Conservation (phyloP, 495 filamentous ascomycete genomes). For the Neurospora sp. region DNA sequence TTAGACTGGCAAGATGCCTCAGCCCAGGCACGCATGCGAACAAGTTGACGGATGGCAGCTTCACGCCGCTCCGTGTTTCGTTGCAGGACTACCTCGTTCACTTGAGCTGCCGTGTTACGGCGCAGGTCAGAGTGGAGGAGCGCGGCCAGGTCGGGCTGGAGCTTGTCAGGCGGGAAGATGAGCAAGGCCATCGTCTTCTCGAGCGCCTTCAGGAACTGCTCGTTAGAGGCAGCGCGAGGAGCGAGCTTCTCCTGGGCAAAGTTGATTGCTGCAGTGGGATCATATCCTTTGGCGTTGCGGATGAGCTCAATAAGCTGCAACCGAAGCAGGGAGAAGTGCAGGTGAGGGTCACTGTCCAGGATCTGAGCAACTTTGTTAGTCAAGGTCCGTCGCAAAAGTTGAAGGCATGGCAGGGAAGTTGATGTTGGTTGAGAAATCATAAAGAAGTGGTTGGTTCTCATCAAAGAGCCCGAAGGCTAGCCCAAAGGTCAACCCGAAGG, state of each 20-base stretch:
- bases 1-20: slow-evolving; percentile 64
- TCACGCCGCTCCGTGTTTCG: slow-evolving; percentile 62
- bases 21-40: slow-evolving; percentile 75
- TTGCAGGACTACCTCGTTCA: slow-evolving; percentile 78
- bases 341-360: slow-evolving; percentile 67
- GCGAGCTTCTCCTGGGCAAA: slow-evolving; percentile 84
- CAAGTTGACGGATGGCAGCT: slow-evolving; percentile 67
- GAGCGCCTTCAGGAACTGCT: slow-evolving; percentile 73
- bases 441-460: slow-evolving; percentile 89
- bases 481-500: background rate
- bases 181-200: slow-evolving; percentile 89
- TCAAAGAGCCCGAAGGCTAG: slow-evolving; percentile 44
- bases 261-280: slow-evolving; percentile 71
- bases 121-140: slow-evolving; percentile 77
- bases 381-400: background rate
- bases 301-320: slow-evolving; percentile 93
- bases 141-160: slow-evolving; percentile 63
- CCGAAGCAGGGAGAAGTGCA: slow-evolving; percentile 86
- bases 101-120: slow-evolving; percentile 64
- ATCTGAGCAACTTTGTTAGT: slow-evolving; percentile 46
- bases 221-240: slow-evolving; percentile 73
- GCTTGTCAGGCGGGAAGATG: slow-evolving; percentile 64
- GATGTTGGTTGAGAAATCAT: slow-evolving; percentile 49
- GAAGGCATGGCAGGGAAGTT: background rate
- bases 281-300: slow-evolving; percentile 59